Conservation (phyloP, 2,329 filamentous ascomycete genomes). For the Aspergillus puulaauensis region DNA sequence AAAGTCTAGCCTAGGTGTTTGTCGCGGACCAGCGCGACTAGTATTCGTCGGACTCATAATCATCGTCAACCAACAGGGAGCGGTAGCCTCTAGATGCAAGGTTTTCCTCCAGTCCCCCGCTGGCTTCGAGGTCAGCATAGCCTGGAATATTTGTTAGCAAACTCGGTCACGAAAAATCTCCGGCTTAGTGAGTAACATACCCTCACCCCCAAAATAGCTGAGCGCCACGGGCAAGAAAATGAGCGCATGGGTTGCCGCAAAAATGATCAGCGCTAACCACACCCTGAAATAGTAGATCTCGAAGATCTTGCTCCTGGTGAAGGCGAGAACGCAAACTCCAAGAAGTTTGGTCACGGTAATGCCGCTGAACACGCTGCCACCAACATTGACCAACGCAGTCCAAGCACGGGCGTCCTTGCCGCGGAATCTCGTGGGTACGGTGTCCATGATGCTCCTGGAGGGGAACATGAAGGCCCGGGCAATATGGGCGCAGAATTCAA, state of each 20-base stretch:
- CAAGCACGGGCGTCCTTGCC: slow-evolving; percentile 83
- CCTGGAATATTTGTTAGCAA: slow-evolving; percentile 45
- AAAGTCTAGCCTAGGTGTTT: background rate
- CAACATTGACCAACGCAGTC: slow-evolving; percentile 92
- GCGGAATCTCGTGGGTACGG: slow-evolving; percentile 73
- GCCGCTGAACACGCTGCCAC: slow-evolving; percentile 89
- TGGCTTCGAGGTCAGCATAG: slow-evolving; percentile 82
- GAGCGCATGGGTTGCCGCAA: slow-evolving; percentile 84
- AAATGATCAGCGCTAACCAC: slow-evolving; percentile 87
- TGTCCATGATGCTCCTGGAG: slow-evolving; percentile 75
- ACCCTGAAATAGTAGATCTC: slow-evolving; percentile 99
- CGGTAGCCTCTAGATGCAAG: slow-evolving; percentile 76
- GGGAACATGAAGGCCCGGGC: slow-evolving; percentile 96
- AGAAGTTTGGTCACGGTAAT: slow-evolving; percentile 96
- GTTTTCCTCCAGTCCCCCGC: slow-evolving; percentile 87
- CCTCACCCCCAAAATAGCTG: slow-evolving; percentile 79
- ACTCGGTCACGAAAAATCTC: background rate
- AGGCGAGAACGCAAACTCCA: slow-evolving; percentile 87
- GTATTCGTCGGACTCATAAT: slow-evolving; percentile 69
- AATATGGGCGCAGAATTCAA: slow-evolving; percentile 97
- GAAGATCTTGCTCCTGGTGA: slow-evolving; percentile 96
- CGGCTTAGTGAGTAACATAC: slow-evolving; percentile 39
- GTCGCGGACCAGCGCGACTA: slow-evolving; percentile 20
- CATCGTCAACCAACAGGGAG: slow-evolving; percentile 74
- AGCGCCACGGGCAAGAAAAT: slow-evolving; percentile 89